These are phyloP conservation scores for Xylariaceae sp. DNA, from an alignment of 2,329 filamentous ascomycete species.

Conservation along the genomic window DNA sequence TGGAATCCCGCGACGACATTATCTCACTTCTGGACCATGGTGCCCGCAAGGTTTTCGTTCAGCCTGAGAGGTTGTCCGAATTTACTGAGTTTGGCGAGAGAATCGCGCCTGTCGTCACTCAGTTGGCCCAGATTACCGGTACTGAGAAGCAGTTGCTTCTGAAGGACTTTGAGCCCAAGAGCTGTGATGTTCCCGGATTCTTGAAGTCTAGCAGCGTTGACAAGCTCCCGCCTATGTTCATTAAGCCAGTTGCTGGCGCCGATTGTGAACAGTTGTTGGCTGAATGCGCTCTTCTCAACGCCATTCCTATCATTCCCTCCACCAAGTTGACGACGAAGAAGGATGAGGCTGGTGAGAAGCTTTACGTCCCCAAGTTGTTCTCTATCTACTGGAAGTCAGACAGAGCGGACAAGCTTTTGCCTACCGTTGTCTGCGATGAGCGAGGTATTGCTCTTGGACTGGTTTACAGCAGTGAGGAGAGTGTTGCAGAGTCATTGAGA, in stretches of 20 bases:
- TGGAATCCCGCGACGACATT: conserved; percentile 67
- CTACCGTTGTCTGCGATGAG: conserved; percentile 89
- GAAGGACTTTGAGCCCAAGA: conserved; percentile 45
- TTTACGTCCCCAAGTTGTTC: conserved; percentile 67
- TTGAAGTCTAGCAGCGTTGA: conserved; percentile 41
- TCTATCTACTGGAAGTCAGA: conserved; percentile 74
- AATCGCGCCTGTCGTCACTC: conserved; percentile 48
- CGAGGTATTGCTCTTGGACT: conserved; percentile 76
- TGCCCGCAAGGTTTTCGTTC: conserved; percentile 78
- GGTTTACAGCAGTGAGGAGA: conserved; percentile 91
- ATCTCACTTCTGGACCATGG: conserved; percentile 78
- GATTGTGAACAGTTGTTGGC: conserved; percentile 44
- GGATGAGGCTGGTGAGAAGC: conserved; percentile 47
- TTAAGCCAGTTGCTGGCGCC: conserved; percentile 45
- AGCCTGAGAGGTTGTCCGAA: conserved; percentile 59
- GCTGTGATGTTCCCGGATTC: conserved; percentile 39
- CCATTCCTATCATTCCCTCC: conserved; percentile 71
- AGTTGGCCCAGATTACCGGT: conserved; percentile 40
- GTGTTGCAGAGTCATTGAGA: conserved; percentile 76
- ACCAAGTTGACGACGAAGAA: conserved; percentile 63
- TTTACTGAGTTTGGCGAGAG: conserved; percentile 53
- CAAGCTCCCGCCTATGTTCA: conserved; percentile 45
- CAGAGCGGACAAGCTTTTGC: conserved; percentile 73
- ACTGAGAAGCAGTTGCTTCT: conserved; percentile 49
- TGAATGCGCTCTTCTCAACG: conserved; percentile 45